Percentiles rank a stretch among this genome's conserved stretches.
Evolutionary conservation across 768 basidiomycete genomes (phyloP).

Genomic region (Sarcomyxa edulis): DNA sequence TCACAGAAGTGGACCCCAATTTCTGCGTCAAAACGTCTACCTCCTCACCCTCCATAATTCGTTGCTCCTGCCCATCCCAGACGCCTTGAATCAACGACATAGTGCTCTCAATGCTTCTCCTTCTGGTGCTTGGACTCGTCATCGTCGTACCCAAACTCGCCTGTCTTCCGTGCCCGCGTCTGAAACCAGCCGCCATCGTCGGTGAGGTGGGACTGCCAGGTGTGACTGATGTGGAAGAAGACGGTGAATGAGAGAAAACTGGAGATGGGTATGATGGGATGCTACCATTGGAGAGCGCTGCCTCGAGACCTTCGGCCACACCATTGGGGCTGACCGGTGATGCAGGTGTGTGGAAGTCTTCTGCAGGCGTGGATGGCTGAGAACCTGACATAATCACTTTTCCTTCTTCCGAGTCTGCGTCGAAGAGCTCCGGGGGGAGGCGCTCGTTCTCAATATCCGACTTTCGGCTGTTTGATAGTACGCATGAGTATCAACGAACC

Average conservation of each 20-base stretch:
- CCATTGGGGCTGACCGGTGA: conserved; percentile 42
- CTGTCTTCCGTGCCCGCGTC: conserved; percentile 68
- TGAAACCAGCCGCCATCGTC: conserved; percentile 44
- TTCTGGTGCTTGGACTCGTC: conserved; percentile 89
- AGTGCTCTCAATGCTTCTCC: conserved; percentile 92
- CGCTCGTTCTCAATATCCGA: conserved; percentile 99
- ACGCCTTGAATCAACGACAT: conserved; percentile 94
- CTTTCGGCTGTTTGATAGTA: conserved; percentile 59
- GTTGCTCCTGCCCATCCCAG: conserved; percentile 60
- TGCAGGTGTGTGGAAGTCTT: conserved; percentile 29
- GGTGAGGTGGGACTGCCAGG: conserved; percentile 21
- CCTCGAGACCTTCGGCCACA: conserved; percentile 38
- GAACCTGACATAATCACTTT: conserved; percentile 56
- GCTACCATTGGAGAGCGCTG: conserved; percentile 26
- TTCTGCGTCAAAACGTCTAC: conserved; percentile 27
- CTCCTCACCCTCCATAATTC: conserved; percentile 29
- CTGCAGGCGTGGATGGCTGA: conserved; percentile 53
- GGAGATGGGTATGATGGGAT: conserved; percentile 25
- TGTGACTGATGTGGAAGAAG: conserved; percentile 8
- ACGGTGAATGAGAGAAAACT: conserved; percentile 12
- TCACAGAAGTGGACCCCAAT: too few relatives aligned
- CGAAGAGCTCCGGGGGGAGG: conserved; percentile 92
- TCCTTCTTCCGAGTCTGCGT: conserved; percentile 69
- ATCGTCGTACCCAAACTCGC: conserved; percentile 91
- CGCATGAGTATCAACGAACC: not conserved